Percentiles rank a stretch among this genome's conserved stretches.
phyloP scores from a whole-genome alignment of 176 grass and related monocot genomes.

The Phoenix dactylifera region DNA sequence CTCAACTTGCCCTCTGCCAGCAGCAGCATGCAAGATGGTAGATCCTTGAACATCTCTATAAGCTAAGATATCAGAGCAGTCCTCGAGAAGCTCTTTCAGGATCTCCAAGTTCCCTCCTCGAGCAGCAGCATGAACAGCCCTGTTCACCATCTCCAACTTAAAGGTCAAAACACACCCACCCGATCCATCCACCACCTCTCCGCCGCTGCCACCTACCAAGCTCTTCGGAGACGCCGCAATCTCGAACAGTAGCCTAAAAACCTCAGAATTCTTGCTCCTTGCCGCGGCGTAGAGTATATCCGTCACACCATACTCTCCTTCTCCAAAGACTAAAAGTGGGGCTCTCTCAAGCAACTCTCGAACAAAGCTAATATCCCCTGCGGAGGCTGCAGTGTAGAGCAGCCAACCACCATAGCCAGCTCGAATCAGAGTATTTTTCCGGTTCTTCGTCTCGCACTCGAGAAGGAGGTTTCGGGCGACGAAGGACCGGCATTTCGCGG shows the following conservation, averaged over 20 bases:
- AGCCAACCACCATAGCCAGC: slow-evolving; percentile 93
- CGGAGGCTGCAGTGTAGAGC: slow-evolving; percentile 74
- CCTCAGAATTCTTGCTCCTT: slow-evolving; percentile 38
- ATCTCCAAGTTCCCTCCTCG: slow-evolving; percentile 72
- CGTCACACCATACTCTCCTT: slow-evolving; percentile 90
- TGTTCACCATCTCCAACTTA: slow-evolving; percentile 66
- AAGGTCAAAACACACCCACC: slow-evolving; percentile 26
- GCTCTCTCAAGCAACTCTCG: slow-evolving; percentile 64
- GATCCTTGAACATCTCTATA: slow-evolving; percentile 72
- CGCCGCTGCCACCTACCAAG: slow-evolving; percentile 30
- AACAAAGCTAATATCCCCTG: slow-evolving; percentile 56
- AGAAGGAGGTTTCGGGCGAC: slow-evolving; percentile 46
- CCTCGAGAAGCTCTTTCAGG: slow-evolving; percentile 53
- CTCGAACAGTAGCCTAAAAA: slow-evolving; percentile 64
- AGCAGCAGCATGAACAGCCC: slow-evolving; percentile 63
- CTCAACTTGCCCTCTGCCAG: slow-evolving; percentile 70
- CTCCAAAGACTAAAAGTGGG: slow-evolving; percentile 73
- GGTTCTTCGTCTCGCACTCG: slow-evolving; percentile 65
- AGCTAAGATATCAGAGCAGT: slow-evolving; percentile 34
- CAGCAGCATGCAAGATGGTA: slow-evolving; percentile 75
- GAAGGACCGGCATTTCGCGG: slow-evolving; percentile 38
- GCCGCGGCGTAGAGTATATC: slow-evolving; percentile 82
- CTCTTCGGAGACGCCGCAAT: slow-evolving; percentile 53
- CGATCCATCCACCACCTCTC: not conserved
- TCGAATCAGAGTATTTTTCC: slow-evolving; percentile 64